These are phyloP conservation scores for Coemansia sp. DNA, from an alignment of 192 early-diverging fungal species.

Conservation along the genomic window DNA sequence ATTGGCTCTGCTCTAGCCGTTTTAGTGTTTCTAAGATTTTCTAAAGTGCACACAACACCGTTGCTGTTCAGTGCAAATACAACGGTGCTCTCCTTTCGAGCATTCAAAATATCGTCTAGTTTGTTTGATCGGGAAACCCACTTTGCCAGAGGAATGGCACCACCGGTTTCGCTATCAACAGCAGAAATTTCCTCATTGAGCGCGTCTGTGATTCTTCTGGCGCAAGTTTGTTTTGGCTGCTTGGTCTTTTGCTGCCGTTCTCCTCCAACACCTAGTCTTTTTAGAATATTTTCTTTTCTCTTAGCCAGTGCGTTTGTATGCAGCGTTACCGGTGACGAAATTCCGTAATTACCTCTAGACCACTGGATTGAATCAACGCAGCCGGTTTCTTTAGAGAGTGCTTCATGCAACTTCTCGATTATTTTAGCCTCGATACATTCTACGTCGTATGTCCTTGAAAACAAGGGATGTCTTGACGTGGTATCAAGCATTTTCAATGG, in stretches of 20 bases:
- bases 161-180: background rate
- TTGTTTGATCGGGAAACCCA: background rate
- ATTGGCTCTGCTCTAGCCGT: background rate
- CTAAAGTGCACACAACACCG: background rate
- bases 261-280: no score
- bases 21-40: no score
- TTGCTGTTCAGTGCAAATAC: background rate
- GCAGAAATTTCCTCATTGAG: background rate
- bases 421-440: constrained; percentile 18
- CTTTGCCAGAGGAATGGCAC: background rate
- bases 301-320: no score
- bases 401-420: background rate
- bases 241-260: no score
- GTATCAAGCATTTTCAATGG: constrained; percentile 21
- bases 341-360: no score
- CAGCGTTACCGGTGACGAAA: no score
- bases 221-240: no score
- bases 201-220: no score
- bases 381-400: background rate
- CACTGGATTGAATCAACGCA: background rate
- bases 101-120: background rate
- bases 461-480: constrained; percentile 19
- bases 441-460: constrained; percentile 11
- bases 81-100: background rate
- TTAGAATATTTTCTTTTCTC: no score